Conservation (phyloP, 495 filamentous ascomycete species). For the Aspergillus sclerotioniger region DNA sequence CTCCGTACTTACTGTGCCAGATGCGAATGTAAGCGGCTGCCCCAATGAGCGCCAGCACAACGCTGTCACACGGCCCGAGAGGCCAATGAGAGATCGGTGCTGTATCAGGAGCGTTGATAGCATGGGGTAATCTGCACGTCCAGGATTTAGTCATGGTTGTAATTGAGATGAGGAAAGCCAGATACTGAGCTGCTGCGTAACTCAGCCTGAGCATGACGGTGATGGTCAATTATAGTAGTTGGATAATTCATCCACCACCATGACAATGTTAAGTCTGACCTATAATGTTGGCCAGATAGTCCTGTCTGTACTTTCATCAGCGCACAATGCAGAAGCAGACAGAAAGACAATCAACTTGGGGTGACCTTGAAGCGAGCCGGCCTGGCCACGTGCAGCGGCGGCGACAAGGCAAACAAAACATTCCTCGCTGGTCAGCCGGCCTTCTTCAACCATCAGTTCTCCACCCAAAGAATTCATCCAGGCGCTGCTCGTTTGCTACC, state of each 20-base stretch:
- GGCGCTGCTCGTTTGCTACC: not conserved
- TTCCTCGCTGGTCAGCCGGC: too few species aligned
- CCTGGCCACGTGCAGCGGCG: conserved; percentile 3
- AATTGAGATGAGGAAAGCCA: not conserved
- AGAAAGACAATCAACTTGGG: too few species aligned
- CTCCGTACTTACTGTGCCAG: conserved; percentile 6
- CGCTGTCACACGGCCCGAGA: conserved; percentile 17
- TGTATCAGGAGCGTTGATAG: conserved; percentile 19
- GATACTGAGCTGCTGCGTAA: not conserved
- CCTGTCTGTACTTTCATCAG: too few species aligned
- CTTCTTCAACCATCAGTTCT: too few species aligned
- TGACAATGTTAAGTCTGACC: too few species aligned
- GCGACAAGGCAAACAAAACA: not conserved
- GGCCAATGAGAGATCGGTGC: conserved; percentile 14
- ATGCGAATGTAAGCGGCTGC: not conserved
- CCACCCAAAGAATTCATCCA: too few species aligned
- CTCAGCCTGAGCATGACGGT: too few species aligned
- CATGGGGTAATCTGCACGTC: conserved; percentile 19
- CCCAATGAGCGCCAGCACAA: conserved; percentile 6
- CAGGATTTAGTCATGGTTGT: not conserved
- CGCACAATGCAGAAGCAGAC: too few species aligned
- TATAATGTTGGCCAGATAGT: too few species aligned
- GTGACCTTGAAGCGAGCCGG: not conserved
- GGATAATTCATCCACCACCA: too few species aligned
- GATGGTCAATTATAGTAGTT: too few species aligned